Evolutionary conservation across 1,284 basidiomycete species (phyloP).

Genomic region (Cutaneotrichosporon mucoides): DNA sequence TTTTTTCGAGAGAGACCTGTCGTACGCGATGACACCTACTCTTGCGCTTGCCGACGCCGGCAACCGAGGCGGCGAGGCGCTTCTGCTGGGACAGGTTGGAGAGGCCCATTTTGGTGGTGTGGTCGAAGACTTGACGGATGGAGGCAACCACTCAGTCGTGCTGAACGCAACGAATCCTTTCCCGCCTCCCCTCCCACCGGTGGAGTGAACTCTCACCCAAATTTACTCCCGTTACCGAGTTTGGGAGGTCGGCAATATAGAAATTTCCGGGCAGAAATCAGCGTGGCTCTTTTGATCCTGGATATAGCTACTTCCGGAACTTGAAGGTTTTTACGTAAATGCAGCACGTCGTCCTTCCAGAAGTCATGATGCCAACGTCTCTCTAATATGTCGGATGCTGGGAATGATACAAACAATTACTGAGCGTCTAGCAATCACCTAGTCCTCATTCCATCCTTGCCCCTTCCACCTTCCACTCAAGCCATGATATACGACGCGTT

Average conservation of each 20-base stretch:
- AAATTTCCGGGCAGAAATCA: no score
- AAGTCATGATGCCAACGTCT: no score
- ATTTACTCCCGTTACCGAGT: neutral
- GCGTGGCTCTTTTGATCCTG: no score
- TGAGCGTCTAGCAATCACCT: neutral
- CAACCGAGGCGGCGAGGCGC: slow-evolving; percentile 94
- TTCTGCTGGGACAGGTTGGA: slow-evolving; percentile 87
- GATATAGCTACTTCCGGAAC: no score
- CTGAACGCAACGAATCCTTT: neutral
- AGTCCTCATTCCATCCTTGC: slow-evolving; percentile 3
- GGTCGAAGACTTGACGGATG: slow-evolving; percentile 10
- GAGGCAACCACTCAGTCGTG: neutral
- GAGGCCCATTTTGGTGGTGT: slow-evolving; percentile 27
- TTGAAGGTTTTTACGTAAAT: no score
- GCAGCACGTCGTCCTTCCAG: no score
- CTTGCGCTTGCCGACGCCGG: slow-evolving; percentile 97
- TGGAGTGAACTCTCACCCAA: neutral
- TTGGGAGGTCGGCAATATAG: neutral
- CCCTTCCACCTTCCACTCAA: slow-evolving; percentile 8
- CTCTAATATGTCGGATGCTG: no score
- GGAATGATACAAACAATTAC: neutral
- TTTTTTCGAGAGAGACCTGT: neutral
- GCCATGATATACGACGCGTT: slow-evolving; percentile 13
- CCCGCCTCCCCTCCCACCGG: no score
- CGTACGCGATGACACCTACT: slow-evolving; percentile 47